A percentile compares a stretch with the other conserved stretches of the same genome.
Evolutionary conservation across 805 yeast genomes (phyloP).

Genomic region (Candida montana): DNA sequence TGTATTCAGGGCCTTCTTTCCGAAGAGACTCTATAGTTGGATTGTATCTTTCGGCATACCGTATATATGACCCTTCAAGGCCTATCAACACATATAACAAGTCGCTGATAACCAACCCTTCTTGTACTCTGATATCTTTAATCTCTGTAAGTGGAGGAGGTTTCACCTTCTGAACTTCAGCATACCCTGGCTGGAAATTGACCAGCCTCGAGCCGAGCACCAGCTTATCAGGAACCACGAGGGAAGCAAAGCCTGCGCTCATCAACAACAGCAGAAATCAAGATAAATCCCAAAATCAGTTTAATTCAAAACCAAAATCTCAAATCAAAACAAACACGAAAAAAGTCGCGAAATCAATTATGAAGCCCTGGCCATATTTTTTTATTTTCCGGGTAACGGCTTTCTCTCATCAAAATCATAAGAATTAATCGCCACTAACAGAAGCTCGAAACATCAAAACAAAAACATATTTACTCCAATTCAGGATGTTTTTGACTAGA

Average conservation of each 20-base stretch:
- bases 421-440: slow-evolving; percentile 2
- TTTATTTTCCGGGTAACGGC: not conserved
- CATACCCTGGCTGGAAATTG: slow-evolving; percentile 31
- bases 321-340: not conserved
- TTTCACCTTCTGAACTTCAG: slow-evolving; percentile 28
- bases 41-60: slow-evolving; percentile 59
- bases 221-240: not conserved
- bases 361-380: too few species aligned
- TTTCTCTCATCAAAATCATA: not conserved
- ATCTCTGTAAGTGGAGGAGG: slow-evolving; percentile 44
- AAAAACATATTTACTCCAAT: slow-evolving; percentile 31
- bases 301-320: not conserved
- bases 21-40: slow-evolving; percentile 36
- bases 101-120: slow-evolving; percentile 68
- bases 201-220: slow-evolving; percentile 17
- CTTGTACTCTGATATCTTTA: slow-evolving; percentile 54
- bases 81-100: slow-evolving; percentile 63
- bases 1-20: slow-evolving; percentile 68
- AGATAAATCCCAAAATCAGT: too few species aligned
- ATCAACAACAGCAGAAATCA: not conserved
- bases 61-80: slow-evolving; percentile 70
- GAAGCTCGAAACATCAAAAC: not conserved
- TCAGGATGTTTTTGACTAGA: slow-evolving; percentile 97
- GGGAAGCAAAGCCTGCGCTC: not conserved
- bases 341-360: not conserved